These are phyloP conservation scores for Priceomyces carsonii DNA, from an alignment of 805 yeast species.

Conservation along the genomic window DNA sequence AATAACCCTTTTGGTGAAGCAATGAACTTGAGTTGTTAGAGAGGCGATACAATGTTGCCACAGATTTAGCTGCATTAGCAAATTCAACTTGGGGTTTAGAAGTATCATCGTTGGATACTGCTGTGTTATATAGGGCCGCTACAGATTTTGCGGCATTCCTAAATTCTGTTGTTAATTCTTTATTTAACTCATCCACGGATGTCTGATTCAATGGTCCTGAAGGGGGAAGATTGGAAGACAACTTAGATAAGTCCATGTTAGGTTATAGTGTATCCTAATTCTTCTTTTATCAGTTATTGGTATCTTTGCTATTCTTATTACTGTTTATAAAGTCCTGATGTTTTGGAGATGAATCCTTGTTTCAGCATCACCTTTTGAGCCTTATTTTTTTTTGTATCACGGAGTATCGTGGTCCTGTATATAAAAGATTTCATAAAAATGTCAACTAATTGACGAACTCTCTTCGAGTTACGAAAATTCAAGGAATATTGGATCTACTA, in stretches of 20 bases:
- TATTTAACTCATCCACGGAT: slow-evolving; percentile 48
- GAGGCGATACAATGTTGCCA: slow-evolving; percentile 56
- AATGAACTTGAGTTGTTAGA: slow-evolving; percentile 54
- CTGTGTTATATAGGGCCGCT: slow-evolving; percentile 47
- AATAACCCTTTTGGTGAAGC: slow-evolving; percentile 56
- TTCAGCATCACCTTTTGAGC: too few relatives aligned
- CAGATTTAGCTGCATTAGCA: slow-evolving; percentile 43
- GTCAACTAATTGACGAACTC: background rate
- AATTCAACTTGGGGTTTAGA: slow-evolving; percentile 22
- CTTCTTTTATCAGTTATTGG: background rate
- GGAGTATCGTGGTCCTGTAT: background rate
- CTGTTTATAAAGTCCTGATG: too few relatives aligned
- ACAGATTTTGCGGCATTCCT: slow-evolving; percentile 72
- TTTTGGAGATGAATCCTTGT: background rate
- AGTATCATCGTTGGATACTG: slow-evolving; percentile 11
- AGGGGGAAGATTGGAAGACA: slow-evolving; percentile 56
- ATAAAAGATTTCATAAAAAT: slow-evolving; percentile 1
- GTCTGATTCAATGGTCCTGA: slow-evolving; percentile 49
- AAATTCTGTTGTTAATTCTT: slow-evolving; percentile 61
- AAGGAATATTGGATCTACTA: slow-evolving; percentile 18
- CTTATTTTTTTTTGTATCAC: background rate
- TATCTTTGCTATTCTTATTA: background rate
- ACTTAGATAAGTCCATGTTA: slow-evolving; percentile 63
- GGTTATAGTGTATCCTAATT: background rate
- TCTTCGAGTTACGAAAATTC: background rate